Conservation (phyloP, 1,284 basidiomycete species). For the Rhizoctonia solani region DNA sequence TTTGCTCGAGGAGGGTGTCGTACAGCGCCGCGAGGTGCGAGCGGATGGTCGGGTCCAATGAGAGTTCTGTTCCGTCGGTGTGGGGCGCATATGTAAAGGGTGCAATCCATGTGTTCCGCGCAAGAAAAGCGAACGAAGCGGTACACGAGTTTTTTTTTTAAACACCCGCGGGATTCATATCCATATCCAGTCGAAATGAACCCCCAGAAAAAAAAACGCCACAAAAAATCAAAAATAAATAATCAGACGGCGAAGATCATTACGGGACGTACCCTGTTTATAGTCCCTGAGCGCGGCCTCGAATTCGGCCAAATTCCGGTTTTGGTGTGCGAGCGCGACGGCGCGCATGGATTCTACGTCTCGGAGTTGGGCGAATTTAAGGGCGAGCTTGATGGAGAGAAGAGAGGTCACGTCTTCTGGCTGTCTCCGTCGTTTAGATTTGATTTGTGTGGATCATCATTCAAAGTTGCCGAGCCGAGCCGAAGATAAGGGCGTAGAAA, state of each 20-base stretch:
- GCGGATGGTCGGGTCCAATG: conserved; percentile 91
- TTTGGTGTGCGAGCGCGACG: conserved; percentile 90
- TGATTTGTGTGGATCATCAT: too few relatives aligned
- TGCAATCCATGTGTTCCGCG: too few relatives aligned
- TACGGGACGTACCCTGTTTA: conserved; percentile 70
- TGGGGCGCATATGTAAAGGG: neutral
- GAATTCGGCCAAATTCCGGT: conserved; percentile 86
- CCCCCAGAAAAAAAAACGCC: too few relatives aligned
- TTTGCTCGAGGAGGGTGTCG: conserved; percentile 95
- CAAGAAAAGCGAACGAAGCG: too few relatives aligned
- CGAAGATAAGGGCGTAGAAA: neutral
- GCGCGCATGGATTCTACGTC: conserved; percentile 94
- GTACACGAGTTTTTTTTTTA: too few relatives aligned
- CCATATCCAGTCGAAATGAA: too few relatives aligned
- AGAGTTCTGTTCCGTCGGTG: too few relatives aligned
- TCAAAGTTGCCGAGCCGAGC: conserved; percentile 1
- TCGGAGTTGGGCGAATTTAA: conserved; percentile 55
- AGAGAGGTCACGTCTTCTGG: conserved; percentile 91
- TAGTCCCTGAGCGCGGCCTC: conserved; percentile 88
- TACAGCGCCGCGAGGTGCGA: conserved; percentile 92
- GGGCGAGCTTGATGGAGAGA: conserved; percentile 83
- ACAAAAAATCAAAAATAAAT: neutral
- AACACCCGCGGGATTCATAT: too few relatives aligned
- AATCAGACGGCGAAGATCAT: neutral
- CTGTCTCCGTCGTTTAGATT: too few relatives aligned